Conservation (phyloP, 352 stramenopile species). For the Phytopythium cucurbitacearum region DNA sequence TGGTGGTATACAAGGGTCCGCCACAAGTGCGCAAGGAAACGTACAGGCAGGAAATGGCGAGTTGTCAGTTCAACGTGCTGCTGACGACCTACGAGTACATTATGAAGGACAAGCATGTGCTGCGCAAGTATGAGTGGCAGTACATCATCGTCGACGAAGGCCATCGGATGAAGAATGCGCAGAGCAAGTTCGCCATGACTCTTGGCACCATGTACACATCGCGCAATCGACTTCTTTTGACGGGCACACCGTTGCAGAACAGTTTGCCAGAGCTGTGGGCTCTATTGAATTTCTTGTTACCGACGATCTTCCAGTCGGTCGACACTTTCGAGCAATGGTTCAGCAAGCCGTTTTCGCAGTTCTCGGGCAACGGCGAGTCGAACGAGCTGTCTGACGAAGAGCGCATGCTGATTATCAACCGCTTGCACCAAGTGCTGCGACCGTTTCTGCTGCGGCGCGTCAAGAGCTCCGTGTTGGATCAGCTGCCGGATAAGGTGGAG, state of each 20-base stretch:
- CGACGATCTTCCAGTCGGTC: constrained; percentile 89
- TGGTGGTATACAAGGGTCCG: constrained; percentile 94
- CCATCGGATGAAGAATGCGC: constrained; percentile 91
- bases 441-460: constrained; percentile 83
- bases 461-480: constrained; percentile 83
- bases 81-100: constrained; percentile 95
- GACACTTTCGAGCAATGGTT: constrained; percentile 91
- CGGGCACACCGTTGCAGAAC: constrained; percentile 98
- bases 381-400: constrained; percentile 87
- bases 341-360: constrained; percentile 83
- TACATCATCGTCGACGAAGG: constrained; percentile 95
- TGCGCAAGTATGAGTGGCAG: constrained; percentile 90
- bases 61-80: constrained; percentile 89
- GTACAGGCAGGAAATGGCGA: constrained; percentile 77
- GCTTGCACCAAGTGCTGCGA: constrained; percentile 79
- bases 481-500: constrained; percentile 86
- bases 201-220: constrained; percentile 80
- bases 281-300: constrained; percentile 90
- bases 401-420: constrained; percentile 88
- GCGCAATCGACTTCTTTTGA: constrained; percentile 94
- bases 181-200: constrained; percentile 89
- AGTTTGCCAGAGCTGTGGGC: constrained; percentile 93
- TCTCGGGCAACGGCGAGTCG: constrained; percentile 65
- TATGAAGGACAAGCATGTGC: constrained; percentile 89
- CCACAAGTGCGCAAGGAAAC: constrained; percentile 81